Evolutionary conservation across 2,329 filamentous ascomycete species (phyloP).

Genomic region (Penicillium sp.): DNA sequence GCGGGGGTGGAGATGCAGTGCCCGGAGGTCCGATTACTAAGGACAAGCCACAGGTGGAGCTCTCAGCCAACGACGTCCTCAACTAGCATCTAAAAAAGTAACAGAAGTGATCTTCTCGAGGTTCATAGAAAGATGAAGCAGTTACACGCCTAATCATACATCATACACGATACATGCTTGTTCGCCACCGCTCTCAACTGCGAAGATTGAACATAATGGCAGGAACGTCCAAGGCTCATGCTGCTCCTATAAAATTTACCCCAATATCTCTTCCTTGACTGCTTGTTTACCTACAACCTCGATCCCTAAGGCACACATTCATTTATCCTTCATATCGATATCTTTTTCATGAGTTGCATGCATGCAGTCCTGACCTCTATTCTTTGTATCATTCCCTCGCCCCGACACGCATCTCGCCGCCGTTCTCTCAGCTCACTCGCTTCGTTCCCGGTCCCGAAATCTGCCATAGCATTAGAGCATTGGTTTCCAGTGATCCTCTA

Average conservation of each 20-base stretch:
- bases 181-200: not conserved
- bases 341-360: not conserved
- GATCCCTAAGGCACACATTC: constrained; percentile 6
- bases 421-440: constrained; percentile 3
- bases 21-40: constrained; percentile 21
- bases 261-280: not conserved
- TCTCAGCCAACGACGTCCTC: too few relatives aligned
- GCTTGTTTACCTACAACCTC: not conserved
- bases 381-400: not conserved
- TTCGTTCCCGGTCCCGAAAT: constrained; percentile 1
- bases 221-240: not conserved
- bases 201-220: constrained; percentile 3
- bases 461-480: not conserved
- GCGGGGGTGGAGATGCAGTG: constrained; percentile 20
- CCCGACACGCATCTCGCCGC: not conserved
- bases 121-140: not conserved
- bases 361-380: not conserved
- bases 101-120: not conserved
- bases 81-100: constrained; percentile 5
- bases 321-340: constrained; percentile 3
- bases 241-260: not conserved
- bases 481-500: constrained; percentile 2
- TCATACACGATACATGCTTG: too few relatives aligned
- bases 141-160: not conserved
- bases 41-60: not conserved